A percentile compares a stretch with the other conserved stretches of the same genome.
Evolutionary conservation across 192 early-diverging fungal species (phyloP).

Genomic region (Coemansia sp.): DNA sequence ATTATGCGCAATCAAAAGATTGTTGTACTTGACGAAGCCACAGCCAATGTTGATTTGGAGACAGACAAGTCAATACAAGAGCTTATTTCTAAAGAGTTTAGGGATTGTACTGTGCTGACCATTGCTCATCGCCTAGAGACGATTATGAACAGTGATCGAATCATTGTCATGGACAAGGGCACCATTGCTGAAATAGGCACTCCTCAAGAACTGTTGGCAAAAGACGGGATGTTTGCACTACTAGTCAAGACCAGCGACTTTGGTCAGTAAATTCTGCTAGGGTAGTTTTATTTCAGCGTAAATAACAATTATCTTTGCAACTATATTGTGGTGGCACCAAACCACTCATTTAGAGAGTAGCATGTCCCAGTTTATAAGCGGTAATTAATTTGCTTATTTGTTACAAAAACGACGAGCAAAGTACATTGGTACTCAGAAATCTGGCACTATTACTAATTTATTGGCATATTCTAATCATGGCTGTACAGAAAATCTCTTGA

Average conservation of each 20-base stretch:
- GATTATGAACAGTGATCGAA: slow-evolving; percentile 64
- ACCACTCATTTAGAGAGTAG: not conserved
- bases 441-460: not conserved
- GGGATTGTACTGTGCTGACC: slow-evolving; percentile 53
- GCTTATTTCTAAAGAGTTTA: slow-evolving; percentile 56
- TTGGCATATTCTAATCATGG: not conserved
- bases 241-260: slow-evolving; percentile 12
- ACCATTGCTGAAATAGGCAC: slow-evolving; percentile 14
- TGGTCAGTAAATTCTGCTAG: slow-evolving; percentile 2
- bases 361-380: too few species aligned
- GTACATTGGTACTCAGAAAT: too few species aligned
- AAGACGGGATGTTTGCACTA: slow-evolving; percentile 12
- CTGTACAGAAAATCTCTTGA: not conserved
- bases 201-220: slow-evolving; percentile 14
- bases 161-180: slow-evolving; percentile 64
- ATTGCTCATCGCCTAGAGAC: slow-evolving; percentile 75
- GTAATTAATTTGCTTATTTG: too few species aligned
- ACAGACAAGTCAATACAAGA: not conserved
- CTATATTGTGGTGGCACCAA: not conserved
- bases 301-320: too few species aligned
- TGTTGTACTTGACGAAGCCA: slow-evolving; percentile 69
- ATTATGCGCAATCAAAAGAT: slow-evolving; percentile 58
- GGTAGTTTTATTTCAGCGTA: too few species aligned
- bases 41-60: slow-evolving; percentile 58
- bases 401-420: too few species aligned